Percentiles rank a stretch among this genome's conserved stretches.
Evolutionary conservation across 345 rosid species (phyloP).

Genomic region (Arabis alpina): DNA sequence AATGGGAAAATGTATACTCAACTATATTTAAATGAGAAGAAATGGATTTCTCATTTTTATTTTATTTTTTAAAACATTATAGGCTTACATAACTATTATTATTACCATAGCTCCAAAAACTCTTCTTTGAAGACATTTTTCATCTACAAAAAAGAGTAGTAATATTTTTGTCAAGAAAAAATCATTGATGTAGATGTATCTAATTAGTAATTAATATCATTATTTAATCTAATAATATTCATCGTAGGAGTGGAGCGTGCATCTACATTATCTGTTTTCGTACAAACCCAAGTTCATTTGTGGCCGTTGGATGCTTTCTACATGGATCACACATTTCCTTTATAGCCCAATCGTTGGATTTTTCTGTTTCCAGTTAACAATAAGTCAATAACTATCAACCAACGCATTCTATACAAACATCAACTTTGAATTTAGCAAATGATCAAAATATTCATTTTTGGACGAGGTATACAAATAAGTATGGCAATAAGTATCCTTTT

Average conservation of each 20-base stretch:
- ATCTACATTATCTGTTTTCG: not conserved
- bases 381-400: not conserved
- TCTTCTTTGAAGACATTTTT: slow-evolving; percentile 12
- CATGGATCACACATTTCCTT: slow-evolving; percentile 13
- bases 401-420: not conserved
- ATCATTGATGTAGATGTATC: not conserved
- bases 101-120: slow-evolving; percentile 5
- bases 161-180: not conserved
- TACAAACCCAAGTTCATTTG: slow-evolving; percentile 15
- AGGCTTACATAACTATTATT: not conserved
- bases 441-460: not conserved
- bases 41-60: not conserved
- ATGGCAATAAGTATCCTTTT: too few relatives aligned
- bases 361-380: slow-evolving; percentile 18
- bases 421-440: not conserved
- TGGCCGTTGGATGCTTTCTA: slow-evolving; percentile 25
- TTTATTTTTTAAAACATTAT: too few relatives aligned
- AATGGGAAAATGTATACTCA: slow-evolving; percentile 6
- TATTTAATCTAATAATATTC: too few relatives aligned
- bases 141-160: not conserved
- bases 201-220: too few relatives aligned
- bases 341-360: slow-evolving; percentile 4
- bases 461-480: too few relatives aligned
- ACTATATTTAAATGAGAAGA: not conserved
- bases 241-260: not conserved